Evolutionary conservation across 2,329 filamentous ascomycete genomes (phyloP), one percentile per base, ranked within the genome.

Genomic region (Epicoccum sorghinum): DNA sequence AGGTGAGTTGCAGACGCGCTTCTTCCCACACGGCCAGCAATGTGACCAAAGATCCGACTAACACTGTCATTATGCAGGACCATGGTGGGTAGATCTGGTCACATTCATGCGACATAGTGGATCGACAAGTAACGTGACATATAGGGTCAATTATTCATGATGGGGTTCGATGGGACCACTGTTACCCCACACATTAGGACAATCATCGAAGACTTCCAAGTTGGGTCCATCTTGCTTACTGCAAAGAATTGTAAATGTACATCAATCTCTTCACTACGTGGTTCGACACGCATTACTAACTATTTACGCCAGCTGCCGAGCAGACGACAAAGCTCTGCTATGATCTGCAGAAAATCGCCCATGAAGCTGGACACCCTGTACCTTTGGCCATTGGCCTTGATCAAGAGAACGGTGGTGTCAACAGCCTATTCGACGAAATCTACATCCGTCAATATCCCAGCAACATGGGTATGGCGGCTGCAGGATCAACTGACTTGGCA

Each of bases 371-470:
- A 18, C 93, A 98, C 74, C 89, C 90, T 3, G 88, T 93, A 3
- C 95, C 95, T 2, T 79, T 99, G 14, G 81, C 96, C 49, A 97
- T 99, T 65, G 93, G 90, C 35, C 80, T 98, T 33, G 95, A 98
- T 71, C 95, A 99, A 73, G 95, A 99, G 75, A 98, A 99, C 85
- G 95, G 95, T 60, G 93, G 93, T 3, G 93, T 97, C 73, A 98
- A 97, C 78, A 96, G 91, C 76, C 83, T 98, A 2, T 97, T 96
- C 69, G 93, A 98, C 73, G 92, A 96, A 65, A 91, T 95, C 68
- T 95, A 93, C 72, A 93, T 98, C 64, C 92, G 91, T 62, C 95
- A 98, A 72, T 99, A 96, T 65, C 95, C 95, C 7, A 96, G 93
- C 69, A 90, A 93, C 59, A 98, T 99, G 93, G 93, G 93, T 10